Evolutionary conservation across 2,329 filamentous ascomycete genomes (phyloP).

Genomic region (Fusarium algeriense): DNA sequence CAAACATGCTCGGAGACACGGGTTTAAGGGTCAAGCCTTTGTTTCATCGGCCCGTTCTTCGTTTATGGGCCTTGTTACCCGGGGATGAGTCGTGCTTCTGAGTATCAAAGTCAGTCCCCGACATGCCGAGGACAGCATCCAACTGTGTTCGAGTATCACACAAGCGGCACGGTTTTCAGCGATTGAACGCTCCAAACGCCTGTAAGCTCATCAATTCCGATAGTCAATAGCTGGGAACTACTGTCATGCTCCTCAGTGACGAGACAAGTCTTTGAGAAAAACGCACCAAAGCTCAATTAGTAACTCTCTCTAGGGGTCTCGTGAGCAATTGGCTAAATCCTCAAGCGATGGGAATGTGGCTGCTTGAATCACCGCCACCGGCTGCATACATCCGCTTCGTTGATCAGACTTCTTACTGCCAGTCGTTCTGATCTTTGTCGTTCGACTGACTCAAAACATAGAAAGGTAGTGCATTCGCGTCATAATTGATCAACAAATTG

Average conservation of each 20-base stretch:
- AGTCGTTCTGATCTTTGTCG: constrained; percentile 1
- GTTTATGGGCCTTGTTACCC: constrained; percentile 7
- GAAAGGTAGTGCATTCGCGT: neutral
- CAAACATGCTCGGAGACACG: constrained; percentile 25
- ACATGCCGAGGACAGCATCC: neutral
- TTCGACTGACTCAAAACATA: constrained; percentile 8
- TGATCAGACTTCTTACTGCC: neutral
- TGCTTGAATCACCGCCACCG: constrained; percentile 36
- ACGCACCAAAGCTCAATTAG: constrained; percentile 8
- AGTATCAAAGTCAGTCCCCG: constrained; percentile 3
- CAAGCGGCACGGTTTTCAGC: neutral
- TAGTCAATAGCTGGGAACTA: neutral
- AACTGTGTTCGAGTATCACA: neutral
- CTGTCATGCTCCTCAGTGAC: neutral
- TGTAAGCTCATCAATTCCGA: neutral
- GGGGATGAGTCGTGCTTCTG: constrained; percentile 12
- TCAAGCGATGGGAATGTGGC: constrained; percentile 29
- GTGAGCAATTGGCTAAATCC: neutral
- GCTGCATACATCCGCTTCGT: constrained; percentile 21
- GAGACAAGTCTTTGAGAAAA: constrained; percentile 27
- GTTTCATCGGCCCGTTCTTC: constrained; percentile 38
- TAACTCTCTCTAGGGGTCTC: constrained; percentile 6
- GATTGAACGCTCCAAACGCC: neutral
- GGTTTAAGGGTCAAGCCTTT: constrained; percentile 29
- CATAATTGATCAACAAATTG: neutral